phyloP scores from a whole-genome alignment of 2,329 filamentous ascomycete genomes.

The Fusarium pseudograminearum region DNA sequence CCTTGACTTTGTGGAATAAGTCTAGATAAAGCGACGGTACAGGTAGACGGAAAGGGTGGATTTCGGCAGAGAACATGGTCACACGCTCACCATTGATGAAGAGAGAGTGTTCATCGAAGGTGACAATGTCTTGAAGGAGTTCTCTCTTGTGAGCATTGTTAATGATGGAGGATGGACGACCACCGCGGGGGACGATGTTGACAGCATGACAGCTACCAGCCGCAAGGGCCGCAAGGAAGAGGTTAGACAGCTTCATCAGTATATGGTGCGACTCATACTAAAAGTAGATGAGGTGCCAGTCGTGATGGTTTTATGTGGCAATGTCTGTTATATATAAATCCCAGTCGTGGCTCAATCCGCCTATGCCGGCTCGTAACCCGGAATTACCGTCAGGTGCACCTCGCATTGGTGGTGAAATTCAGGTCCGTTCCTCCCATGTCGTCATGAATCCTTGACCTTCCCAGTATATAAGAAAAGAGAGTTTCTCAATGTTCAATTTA shows the following conservation, averaged over 20 bases:
- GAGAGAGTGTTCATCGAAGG: conserved; percentile 79
- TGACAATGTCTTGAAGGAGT: conserved; percentile 60
- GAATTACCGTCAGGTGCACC: conserved; percentile 12
- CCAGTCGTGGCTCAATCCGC: fast-evolving
- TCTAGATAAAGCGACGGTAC: conserved; percentile 70
- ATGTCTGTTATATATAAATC: conserved; percentile 6
- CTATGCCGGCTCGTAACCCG: conserved; percentile 25
- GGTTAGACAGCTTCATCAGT: conserved; percentile 33
- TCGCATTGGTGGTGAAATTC: conserved; percentile 37
- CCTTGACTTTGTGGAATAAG: conserved; percentile 85
- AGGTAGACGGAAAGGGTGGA: conserved; percentile 73
- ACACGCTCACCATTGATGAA: conserved; percentile 77
- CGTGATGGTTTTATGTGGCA: fast-evolving
- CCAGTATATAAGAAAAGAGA: not conserved
- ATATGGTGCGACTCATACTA: fast-evolving
- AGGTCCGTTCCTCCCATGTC: conserved; percentile 4
- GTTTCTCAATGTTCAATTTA: conserved; percentile 24
- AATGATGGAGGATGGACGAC: conserved; percentile 41
- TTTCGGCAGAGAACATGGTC: conserved; percentile 79
- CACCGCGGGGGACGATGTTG: conserved; percentile 29
- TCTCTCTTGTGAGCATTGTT: conserved; percentile 42
- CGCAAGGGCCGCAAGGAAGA: conserved; percentile 9
- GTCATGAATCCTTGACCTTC: not conserved
- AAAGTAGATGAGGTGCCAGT: not conserved
- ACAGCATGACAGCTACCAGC: conserved; percentile 24